phyloP scores from a whole-genome alignment of 2,329 filamentous ascomycete genomes.

The Cytospora schulzeri region DNA sequence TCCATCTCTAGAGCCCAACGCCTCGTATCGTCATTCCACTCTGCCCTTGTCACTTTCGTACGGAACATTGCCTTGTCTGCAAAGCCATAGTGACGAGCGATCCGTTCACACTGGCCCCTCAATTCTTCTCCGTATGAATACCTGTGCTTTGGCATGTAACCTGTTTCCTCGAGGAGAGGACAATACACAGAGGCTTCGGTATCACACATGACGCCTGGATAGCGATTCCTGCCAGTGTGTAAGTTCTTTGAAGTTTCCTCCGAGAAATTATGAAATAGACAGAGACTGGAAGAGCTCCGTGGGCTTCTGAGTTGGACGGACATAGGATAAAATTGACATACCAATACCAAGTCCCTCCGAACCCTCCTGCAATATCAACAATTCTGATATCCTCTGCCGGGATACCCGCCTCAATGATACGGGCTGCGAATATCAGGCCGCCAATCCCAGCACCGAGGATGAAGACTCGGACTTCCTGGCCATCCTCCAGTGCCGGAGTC shows the following conservation, averaged over 20 bases:
- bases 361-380: constrained; percentile 46
- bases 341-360: constrained; percentile 57
- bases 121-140: constrained; percentile 44
- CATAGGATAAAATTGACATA: neutral
- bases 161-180: constrained; percentile 61
- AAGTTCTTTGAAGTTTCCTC: neutral
- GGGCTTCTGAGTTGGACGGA: too few relatives aligned
- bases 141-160: constrained; percentile 56
- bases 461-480: constrained; percentile 16
- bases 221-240: constrained; percentile 40
- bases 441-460: constrained; percentile 41
- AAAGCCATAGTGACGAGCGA: constrained; percentile 48
- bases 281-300: neutral
- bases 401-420: constrained; percentile 40
- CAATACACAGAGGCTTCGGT: constrained; percentile 63
- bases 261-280: too few relatives aligned
- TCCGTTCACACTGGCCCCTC: constrained; percentile 46
- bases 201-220: constrained; percentile 57
- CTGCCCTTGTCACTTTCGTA: constrained; percentile 40
- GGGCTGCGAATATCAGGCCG: constrained; percentile 39
- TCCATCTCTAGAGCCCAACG: constrained; percentile 31
- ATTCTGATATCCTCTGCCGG: constrained; percentile 43
- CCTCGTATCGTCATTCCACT: constrained; percentile 44
- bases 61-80: constrained; percentile 50
- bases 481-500: neutral